Conservation (phyloP, 805 yeast species). For the Geotrichum ghanense region DNA sequence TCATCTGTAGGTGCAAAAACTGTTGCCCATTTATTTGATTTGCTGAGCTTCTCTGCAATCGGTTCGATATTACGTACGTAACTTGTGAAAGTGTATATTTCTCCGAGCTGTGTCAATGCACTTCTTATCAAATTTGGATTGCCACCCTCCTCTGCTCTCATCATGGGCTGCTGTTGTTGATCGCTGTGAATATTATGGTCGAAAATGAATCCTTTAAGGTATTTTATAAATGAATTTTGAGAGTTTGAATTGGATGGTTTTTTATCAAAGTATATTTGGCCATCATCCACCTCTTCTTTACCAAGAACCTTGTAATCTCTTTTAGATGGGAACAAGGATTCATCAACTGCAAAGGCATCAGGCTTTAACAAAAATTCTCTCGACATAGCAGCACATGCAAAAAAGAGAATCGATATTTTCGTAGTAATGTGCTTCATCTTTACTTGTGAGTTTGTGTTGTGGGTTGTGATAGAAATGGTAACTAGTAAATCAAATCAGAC, state of each 20-base stretch:
- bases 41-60: constrained; percentile 38
- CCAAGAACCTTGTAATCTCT: neutral
- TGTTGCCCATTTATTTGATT: constrained; percentile 31
- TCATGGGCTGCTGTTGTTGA: neutral
- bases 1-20: constrained; percentile 63
- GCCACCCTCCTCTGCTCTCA: neutral
- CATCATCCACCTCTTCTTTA: neutral
- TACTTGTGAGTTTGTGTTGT: no score
- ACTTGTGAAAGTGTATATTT: constrained; percentile 52
- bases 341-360: constrained; percentile 23
- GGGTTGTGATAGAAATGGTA: no score
- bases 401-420: neutral
- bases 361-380: constrained; percentile 6
- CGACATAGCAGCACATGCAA: neutral
- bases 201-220: neutral
- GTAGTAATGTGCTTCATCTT: neutral
- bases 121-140: constrained; percentile 25
- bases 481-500: no score
- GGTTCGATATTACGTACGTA: constrained; percentile 56
- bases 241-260: neutral
- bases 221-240: neutral
- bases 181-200: neutral
- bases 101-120: constrained; percentile 29
- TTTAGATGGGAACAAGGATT: constrained; percentile 13
- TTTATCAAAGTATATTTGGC: neutral